Evolutionary conservation across 345 rosid species (phyloP), one percentile per base, ranked within the genome.

Genomic region (Heritiera fomes): DNA sequence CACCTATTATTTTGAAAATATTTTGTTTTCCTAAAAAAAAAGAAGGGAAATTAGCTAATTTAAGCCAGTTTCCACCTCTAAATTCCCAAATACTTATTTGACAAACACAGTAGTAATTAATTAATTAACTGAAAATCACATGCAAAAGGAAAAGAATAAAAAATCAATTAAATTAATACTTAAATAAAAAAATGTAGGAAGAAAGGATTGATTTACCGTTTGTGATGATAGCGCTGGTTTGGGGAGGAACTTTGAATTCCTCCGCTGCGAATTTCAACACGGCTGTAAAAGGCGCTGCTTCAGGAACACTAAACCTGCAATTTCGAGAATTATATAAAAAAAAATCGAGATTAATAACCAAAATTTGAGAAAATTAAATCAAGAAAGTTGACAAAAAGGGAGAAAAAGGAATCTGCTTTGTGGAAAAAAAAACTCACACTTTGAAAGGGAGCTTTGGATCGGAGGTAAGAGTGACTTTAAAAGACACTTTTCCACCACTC

Each of bases 401-500:
- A 0, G n/a, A 64, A 45, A 49, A 49, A 49, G 43, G 6, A 41
- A 41, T 41, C 38, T 34, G 38, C 3, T 41, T 41, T 41, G 5
- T 41, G 4, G 6, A 49, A 2, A 49, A 2, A 49, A 30, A 3
- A 28, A 73, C 85, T 8, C 78, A 94, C 98, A 95, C 98, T 93
- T 93, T 93, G 92, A 95, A 95, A 63, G 98, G 98, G 67, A 94
- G 97, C 86, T 94, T 94, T 9, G 98, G 98, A 86, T 94, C 98
- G 59, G 98, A 94, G 75, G 98, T 95, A 67, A 95, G 95, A 47
- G 93, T 95, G 59, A 95, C 98, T 79, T 93, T 93, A 91, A 95
- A 95, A 66, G 97, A 91, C 23, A 93, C 97, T 81, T 93, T 93
- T 62, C 97, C 95, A 56, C 95, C 94, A 8, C 83, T 87, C 59